Conservation (phyloP, 495 filamentous ascomycete genomes). For the Penicillium cosmopolitanum region DNA sequence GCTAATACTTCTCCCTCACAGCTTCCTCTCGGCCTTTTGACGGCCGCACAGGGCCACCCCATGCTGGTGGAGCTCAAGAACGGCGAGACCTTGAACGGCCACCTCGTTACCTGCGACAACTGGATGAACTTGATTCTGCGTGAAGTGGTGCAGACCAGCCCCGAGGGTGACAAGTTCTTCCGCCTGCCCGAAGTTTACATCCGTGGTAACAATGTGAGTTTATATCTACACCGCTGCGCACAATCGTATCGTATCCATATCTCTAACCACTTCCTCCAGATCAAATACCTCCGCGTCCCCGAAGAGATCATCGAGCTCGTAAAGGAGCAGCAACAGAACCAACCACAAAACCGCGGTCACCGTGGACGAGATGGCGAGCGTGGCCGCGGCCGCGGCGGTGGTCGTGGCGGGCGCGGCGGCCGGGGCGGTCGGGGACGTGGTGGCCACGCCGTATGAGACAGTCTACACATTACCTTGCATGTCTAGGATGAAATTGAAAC, state of each 20-base stretch:
- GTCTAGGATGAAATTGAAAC: constrained; percentile 29
- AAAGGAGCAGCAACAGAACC: constrained; percentile 79
- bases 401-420: constrained; percentile 44
- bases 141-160: constrained; percentile 96
- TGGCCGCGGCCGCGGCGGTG: constrained; percentile 18
- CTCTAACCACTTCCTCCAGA: constrained; percentile 55
- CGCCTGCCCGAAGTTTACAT: constrained; percentile 92
- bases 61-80: constrained; percentile 99
- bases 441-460: constrained; percentile 12
- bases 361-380: constrained; percentile 33
- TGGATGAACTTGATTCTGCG: constrained; percentile 99
- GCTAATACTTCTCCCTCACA: constrained; percentile 34
- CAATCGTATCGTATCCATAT: background rate
- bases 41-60: constrained; percentile 93
- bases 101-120: constrained; percentile 93
- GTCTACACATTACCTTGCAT: constrained; percentile 22
- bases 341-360: constrained; percentile 61
- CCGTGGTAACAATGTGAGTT: constrained; percentile 88
- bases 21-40: constrained; percentile 92
- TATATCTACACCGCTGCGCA: background rate
- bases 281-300: constrained; percentile 95
- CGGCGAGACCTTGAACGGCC: constrained; percentile 95
- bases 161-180: constrained; percentile 93
- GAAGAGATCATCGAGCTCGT: constrained; percentile 94
- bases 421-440: constrained; percentile 25